Conservation (phyloP, 148 eudicot species). For the Camellia sinensis region DNA sequence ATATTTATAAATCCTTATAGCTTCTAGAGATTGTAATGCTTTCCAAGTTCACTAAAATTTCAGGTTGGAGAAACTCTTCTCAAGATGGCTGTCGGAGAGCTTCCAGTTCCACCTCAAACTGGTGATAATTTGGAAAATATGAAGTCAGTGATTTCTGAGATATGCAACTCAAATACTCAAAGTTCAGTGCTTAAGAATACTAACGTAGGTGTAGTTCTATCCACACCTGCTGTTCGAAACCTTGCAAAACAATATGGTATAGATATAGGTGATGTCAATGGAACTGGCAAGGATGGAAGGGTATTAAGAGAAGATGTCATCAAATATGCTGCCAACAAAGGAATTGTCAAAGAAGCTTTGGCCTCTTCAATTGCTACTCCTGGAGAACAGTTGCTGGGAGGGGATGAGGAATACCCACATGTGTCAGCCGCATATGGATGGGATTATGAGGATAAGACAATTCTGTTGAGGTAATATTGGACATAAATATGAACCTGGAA, state of each 20-base stretch:
- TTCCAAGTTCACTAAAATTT: constrained; percentile 15
- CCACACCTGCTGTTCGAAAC: constrained; percentile 83
- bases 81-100: constrained; percentile 54
- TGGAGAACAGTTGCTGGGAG: constrained; percentile 23
- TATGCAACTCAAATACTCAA: constrained; percentile 29
- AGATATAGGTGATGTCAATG: constrained; percentile 55
- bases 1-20: not conserved
- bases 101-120: constrained; percentile 27
- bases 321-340: constrained; percentile 50
- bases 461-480: constrained; percentile 61
- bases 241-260: constrained; percentile 77
- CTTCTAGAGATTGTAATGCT: not conserved
- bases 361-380: constrained; percentile 22
- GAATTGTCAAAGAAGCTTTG: constrained; percentile 30
- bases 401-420: constrained; percentile 25
- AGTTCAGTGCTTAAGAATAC: constrained; percentile 26
- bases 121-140: constrained; percentile 29
- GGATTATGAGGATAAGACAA: constrained; percentile 53
- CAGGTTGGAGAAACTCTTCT: constrained; percentile 98
- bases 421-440: constrained; percentile 28
- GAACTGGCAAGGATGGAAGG: constrained; percentile 81
- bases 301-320: constrained; percentile 75
- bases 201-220: constrained; percentile 42
- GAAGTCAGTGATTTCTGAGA: constrained; percentile 19
- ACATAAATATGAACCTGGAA: constrained; percentile 9